Conservation (phyloP, 2,329 filamentous ascomycete species). For the Fusarium annulatum region DNA sequence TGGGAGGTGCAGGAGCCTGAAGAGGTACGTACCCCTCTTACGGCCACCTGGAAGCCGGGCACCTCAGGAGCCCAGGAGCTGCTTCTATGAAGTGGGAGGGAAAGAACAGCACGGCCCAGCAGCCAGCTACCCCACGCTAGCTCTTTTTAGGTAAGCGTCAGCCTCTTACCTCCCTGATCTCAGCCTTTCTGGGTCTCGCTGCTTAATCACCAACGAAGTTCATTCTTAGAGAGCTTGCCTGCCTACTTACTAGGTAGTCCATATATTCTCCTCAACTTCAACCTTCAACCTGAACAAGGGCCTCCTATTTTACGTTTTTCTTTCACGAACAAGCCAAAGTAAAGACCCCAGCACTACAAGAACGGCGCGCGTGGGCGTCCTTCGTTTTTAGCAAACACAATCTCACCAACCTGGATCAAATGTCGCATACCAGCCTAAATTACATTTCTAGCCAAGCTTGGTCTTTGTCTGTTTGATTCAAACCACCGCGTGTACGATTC, state of each 20-base stretch:
- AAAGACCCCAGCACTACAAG: not conserved
- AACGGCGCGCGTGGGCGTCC: not conserved
- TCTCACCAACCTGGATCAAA: slow-evolving; percentile 33
- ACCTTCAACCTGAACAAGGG: slow-evolving; percentile 10
- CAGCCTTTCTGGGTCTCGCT: slow-evolving; percentile 35
- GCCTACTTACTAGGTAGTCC: not conserved
- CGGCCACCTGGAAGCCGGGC: slow-evolving; percentile 34
- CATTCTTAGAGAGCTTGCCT: slow-evolving; percentile 18
- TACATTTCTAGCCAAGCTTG: slow-evolving; percentile 21
- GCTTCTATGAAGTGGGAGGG: slow-evolving; percentile 2
- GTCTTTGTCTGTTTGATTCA: slow-evolving; percentile 34
- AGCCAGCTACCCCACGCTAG: slow-evolving; percentile 33
- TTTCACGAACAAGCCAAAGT: not conserved
- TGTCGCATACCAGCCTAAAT: slow-evolving; percentile 40
- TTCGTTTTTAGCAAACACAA: not conserved
- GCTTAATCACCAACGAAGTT: slow-evolving; percentile 11
- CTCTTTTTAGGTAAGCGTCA: slow-evolving; percentile 26
- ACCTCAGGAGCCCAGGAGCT: slow-evolving; percentile 21
- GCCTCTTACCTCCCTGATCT: slow-evolving; percentile 26
- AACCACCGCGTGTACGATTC: slow-evolving; percentile 14
- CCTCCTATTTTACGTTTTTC: not conserved
- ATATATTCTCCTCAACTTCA: slow-evolving; percentile 8
- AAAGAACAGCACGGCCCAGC: not conserved
- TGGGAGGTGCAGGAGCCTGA: slow-evolving; percentile 38
- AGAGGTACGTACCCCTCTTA: slow-evolving; percentile 39